Base-by-base conservation (phyloP, 164 flowering plant species). In the Brasenia schreberi region DNA sequence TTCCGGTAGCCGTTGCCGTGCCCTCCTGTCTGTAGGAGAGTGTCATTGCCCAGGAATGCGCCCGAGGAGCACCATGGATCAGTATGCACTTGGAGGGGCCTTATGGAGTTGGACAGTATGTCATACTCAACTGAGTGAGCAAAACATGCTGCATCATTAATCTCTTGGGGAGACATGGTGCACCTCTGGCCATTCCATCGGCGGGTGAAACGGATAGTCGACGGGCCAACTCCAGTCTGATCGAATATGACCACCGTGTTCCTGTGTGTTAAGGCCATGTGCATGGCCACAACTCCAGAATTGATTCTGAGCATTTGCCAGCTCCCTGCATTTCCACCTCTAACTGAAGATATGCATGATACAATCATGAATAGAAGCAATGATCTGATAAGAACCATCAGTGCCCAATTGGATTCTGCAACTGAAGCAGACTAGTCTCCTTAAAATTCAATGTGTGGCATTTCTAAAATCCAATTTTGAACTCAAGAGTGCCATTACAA, bases 31-130 rank as follows among this genome's bases (percentile, higher is more conserved):
- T 85, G 85, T 2, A 85, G 58, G 18, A 87, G 81, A 5, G 85
- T 85, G 17, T 92, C 96, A 63, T 85, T 74, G 72, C 81, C 75
- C 65, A 82, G 52, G 72, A 90, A 77, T 12, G 89, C 65, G 4
- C 96, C 93, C 0, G 96, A 85, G 42, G 96, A 90, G 72, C 87
- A 84, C 86, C 85, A 87, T 5, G 91, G 68, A 68, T 87, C 88
- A n/a, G 85, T 78, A n/a, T 69, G 61, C 18, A 86, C 70, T 18
- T 64, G 66, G 27, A 87, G 67, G 0, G 91, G 81, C 61, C 90
- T 73, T 19, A 85, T 60, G 4, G 64, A 66, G 69, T 86, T 87
- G 27, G 23, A 16, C 0, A 43, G 42, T 6, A 90, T 67, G 61
- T 78, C 64, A 49, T 90, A 90, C 77, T 84, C 90, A 5, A 90